A percentile compares a stretch with the other conserved stretches of the same genome.
These are phyloP conservation scores for Chlorella sp. DNA, from an alignment of 139 green algal genomes.

Conservation along the genomic window DNA sequence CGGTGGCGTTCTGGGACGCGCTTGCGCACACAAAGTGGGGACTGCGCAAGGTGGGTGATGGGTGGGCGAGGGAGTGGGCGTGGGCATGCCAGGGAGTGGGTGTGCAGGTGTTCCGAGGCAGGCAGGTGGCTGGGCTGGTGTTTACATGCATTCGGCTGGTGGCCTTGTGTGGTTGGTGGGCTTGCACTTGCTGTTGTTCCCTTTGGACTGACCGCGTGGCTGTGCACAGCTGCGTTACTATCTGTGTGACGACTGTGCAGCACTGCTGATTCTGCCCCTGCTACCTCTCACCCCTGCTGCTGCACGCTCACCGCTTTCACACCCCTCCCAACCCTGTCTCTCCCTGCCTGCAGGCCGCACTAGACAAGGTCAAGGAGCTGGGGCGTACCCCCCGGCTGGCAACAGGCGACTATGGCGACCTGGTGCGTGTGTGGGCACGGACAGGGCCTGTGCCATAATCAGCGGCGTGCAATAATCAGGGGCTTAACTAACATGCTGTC, in stretches of 20 bases:
- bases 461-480: too few species aligned
- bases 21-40: conserved; percentile 90
- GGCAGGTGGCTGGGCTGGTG: too few species aligned
- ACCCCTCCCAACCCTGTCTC: neutral
- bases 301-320: neutral
- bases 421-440: conserved; percentile 53
- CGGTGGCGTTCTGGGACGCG: conserved; percentile 77
- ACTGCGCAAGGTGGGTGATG: conserved; percentile 75
- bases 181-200: neutral
- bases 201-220: neutral
- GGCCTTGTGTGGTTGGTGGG: neutral
- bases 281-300: too few species aligned
- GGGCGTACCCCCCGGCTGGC: conserved; percentile 40
- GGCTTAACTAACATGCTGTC: too few species aligned
- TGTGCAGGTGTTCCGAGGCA: neutral
- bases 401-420: conserved; percentile 41
- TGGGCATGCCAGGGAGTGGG: neutral
- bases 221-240: neutral
- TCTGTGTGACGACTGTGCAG: too few species aligned
- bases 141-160: neutral
- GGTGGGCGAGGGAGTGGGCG: neutral
- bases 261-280: too few species aligned
- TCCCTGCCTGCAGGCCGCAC: neutral
- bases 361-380: conserved; percentile 48
- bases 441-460: too few species aligned